A percentile compares a stretch with the other conserved stretches of the same genome.
These are phyloP conservation scores for Ambrosia trifida DNA, from an alignment of 129 eudicot species.

Conservation along the genomic window DNA sequence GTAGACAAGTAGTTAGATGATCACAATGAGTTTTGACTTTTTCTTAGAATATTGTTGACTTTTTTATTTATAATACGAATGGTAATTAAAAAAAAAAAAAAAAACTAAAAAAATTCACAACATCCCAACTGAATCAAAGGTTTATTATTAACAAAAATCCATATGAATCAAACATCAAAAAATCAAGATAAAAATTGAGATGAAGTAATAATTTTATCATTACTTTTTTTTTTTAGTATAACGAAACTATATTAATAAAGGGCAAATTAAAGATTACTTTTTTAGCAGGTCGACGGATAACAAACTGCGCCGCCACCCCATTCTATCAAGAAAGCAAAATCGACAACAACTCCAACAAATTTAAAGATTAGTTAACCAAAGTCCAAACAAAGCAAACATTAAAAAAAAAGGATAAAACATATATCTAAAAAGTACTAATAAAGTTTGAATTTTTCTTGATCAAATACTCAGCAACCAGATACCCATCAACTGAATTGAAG, in stretches of 20 bases:
- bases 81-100: neutral
- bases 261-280: too few species aligned
- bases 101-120: neutral
- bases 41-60: conserved; percentile 9
- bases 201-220: too few species aligned
- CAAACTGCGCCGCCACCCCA: too few species aligned
- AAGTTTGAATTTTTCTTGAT: conserved; percentile 8
- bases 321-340: neutral
- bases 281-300: too few species aligned
- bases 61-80: neutral
- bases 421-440: conserved; percentile 5
- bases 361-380: conserved; percentile 13
- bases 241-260: too few species aligned
- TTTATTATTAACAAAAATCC: neutral
- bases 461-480: neutral
- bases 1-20: conserved; percentile 8
- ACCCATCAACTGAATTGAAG: conserved; percentile 11
- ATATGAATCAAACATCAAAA: conserved; percentile 14
- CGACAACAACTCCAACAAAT: conserved; percentile 18
- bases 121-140: neutral
- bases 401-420: neutral
- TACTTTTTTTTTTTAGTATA: too few species aligned
- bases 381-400: conserved; percentile 16
- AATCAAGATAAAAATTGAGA: conserved; percentile 13
- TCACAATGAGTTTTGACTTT: conserved; percentile 10